phyloP scores from a whole-genome alignment of 257 asterid species.

The Nicotiana paniculata region DNA sequence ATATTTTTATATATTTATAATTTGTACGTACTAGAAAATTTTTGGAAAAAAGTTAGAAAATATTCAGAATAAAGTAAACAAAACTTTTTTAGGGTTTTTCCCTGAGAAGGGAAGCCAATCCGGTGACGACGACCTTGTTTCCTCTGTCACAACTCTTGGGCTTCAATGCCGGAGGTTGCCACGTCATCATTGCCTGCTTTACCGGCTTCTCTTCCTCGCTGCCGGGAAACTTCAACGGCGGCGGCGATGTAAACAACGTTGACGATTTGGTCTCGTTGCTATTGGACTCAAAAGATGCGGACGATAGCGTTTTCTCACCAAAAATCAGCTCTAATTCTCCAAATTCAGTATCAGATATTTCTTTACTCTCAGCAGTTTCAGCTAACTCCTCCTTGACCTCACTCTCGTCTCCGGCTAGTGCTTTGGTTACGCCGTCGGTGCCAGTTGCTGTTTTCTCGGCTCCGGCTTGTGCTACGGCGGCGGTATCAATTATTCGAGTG shows the following conservation, averaged over 20 bases:
- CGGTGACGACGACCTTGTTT: slow-evolving; percentile 60
- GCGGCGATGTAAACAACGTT: slow-evolving; percentile 8
- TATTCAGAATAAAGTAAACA: slow-evolving; percentile 11
- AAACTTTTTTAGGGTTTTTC: slow-evolving; percentile 50
- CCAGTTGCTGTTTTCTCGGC: not conserved
- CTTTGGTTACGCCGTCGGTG: not conserved
- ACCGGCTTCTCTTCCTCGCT: slow-evolving; percentile 20
- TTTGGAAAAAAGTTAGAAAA: slow-evolving; percentile 20
- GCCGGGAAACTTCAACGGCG: slow-evolving; percentile 25
- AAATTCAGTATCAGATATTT: slow-evolving; percentile 30
- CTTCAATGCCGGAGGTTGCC: slow-evolving; percentile 80
- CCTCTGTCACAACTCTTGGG: slow-evolving; percentile 57
- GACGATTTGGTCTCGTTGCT: not conserved
- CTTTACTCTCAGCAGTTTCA: not conserved
- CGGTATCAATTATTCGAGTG: slow-evolving; percentile 22
- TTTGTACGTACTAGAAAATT: slow-evolving; percentile 13
- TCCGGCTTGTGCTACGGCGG: slow-evolving; percentile 6
- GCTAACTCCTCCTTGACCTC: slow-evolving; percentile 16
- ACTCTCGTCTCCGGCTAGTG: slow-evolving; percentile 8
- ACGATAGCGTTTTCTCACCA: slow-evolving; percentile 28
- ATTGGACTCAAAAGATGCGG: no score
- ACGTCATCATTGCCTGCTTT: slow-evolving; percentile 27
- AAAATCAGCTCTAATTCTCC: slow-evolving; percentile 66
- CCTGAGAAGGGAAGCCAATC: slow-evolving; percentile 80
- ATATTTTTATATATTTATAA: slow-evolving; percentile 19